A percentile compares a stretch with the other conserved stretches of the same genome.
Conservation (phyloP, 192 early-diverging fungal genomes). For the Umbelopsis ramanniana region DNA sequence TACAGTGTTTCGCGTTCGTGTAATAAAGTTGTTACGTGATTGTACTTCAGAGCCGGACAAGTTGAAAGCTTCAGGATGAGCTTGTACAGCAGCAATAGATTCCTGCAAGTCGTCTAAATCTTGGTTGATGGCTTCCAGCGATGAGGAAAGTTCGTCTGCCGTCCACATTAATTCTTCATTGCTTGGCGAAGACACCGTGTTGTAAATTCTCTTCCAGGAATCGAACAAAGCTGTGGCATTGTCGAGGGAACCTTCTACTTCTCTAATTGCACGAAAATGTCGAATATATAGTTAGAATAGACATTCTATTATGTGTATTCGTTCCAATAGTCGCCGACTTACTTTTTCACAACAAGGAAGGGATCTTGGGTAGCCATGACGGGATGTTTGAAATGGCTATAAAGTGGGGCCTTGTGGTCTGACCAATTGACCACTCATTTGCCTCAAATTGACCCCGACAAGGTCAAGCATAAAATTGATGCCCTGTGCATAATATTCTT, state of each 20-base stretch:
- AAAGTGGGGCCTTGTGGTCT: too few relatives aligned
- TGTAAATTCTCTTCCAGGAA: constrained; percentile 58
- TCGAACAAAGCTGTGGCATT: constrained; percentile 49
- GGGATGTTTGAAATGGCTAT: too few relatives aligned
- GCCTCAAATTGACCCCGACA: too few relatives aligned
- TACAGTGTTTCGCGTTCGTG: constrained; percentile 29
- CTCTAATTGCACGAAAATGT: constrained; percentile 22
- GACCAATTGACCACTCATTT: too few relatives aligned
- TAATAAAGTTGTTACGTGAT: constrained; percentile 33
- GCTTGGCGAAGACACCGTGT: constrained; percentile 53
- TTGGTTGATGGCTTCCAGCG: constrained; percentile 46
- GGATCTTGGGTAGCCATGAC: constrained; percentile 9
- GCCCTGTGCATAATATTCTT: too few relatives aligned
- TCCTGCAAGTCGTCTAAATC: constrained; percentile 61
- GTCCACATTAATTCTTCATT: constrained; percentile 62
- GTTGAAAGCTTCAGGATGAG: constrained; percentile 49
- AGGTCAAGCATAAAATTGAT: too few relatives aligned
- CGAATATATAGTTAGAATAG: not conserved
- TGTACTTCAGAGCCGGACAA: constrained; percentile 44
- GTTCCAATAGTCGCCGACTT: not conserved
- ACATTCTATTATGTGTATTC: not conserved
- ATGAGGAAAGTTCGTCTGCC: constrained; percentile 51
- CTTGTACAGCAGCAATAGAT: constrained; percentile 41
- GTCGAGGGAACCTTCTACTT: constrained; percentile 46
- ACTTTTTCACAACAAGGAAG: constrained; percentile 1